Evolutionary conservation across 352 stramenopile genomes (phyloP), one percentile per base, ranked within the genome.

Genomic region (Pythium dissotocum): DNA sequence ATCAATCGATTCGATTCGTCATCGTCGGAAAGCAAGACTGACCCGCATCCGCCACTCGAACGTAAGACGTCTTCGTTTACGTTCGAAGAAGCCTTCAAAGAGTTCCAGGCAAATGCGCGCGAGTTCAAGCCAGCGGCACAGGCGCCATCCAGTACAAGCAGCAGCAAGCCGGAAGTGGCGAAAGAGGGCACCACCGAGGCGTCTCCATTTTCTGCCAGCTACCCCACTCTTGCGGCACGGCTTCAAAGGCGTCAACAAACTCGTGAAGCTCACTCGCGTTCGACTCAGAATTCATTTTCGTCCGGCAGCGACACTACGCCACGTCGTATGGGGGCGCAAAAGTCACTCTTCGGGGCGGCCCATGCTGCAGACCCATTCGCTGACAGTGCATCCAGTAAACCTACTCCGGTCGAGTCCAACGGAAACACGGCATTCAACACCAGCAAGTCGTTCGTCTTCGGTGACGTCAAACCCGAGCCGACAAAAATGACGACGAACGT

Each of bases 31-130:
- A 32, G 18, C 21, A 53, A 53, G 46, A 30, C 8, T 5, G 46
- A 26, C 24, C 0, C 28, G 2, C 12, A 8, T 42, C 16, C 32
- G 14, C 54, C n/a, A 49, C 54, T 32, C n/a, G 28, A 49, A 33
- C 16, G 30, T 12, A 61, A 36, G 42, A 56, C 51, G 13, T 40
- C 52, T 28, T 66, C 65, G 28, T 71, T 71, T 33, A 65, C 65
- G 6, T 71, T 71, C n/a, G 58, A 65, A 24, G 32, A n/a, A 28
- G 65, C 65, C 2, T 71, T 71, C 52, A 65, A 66, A n/a, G 65
- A 71, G 4, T 62, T 62, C 24, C n/a, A 63, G 12, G 8, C 33
- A 14, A 51, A 54, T 6, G 38, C 40, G 30, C 58, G 24, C 6
- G 16, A 33, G 24, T 60, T 28, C 35, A 35, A 48, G 9, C 26